Base-by-base conservation (phyloP, 805 yeast genomes). In the Saturnispora serradocipensis region DNA sequence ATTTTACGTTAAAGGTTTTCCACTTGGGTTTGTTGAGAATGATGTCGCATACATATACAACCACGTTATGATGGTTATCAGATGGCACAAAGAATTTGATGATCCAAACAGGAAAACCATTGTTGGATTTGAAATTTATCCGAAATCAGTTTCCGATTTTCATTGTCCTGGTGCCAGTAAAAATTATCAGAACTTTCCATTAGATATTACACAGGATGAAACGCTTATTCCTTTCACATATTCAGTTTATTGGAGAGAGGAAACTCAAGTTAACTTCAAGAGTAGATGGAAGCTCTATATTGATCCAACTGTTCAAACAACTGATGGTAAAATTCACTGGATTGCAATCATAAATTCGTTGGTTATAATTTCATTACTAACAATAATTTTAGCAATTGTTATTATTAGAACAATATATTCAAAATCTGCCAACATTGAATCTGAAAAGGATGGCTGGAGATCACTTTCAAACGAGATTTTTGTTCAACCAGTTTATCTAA, bases 81-180 rank as follows among this genome's bases (percentile, higher is more conserved):
- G 96, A 60, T 86, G 80, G 68, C 84, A 87, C 58, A 69, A 70
- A 47, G 71, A 76, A 54, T 65, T 71, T 61, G 56, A 72, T 32
- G 66, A 63, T 47, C 61, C 64, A 8, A 55, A 55, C 16, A 65
- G 68, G 47, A 72, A 75, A 56, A 73, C 86, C 3, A 86, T 88
- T 58, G 95, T 88, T 18, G 97, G 96, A 0, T 86, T 89, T 59
- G 97, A 88, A 67, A 86, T 88, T 13, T 88, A 88, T 62, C 96
- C 96, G 10, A 83, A 80, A 63, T 84, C 93, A 50, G 90, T 86
- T 11, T 70, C 75, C 43, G 80, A 75, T 64, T 76, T 67, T 63
- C 74, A 67, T 48, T 88, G 96, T 65, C 95, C 95, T 2, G 90
- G 89, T 11, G 81, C 85, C 4, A 72, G 82, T 8, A 81, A 77